These are phyloP conservation scores for Cenococcum geophilum DNA, from an alignment of 495 filamentous ascomycete genomes.

Conservation along the genomic window DNA sequence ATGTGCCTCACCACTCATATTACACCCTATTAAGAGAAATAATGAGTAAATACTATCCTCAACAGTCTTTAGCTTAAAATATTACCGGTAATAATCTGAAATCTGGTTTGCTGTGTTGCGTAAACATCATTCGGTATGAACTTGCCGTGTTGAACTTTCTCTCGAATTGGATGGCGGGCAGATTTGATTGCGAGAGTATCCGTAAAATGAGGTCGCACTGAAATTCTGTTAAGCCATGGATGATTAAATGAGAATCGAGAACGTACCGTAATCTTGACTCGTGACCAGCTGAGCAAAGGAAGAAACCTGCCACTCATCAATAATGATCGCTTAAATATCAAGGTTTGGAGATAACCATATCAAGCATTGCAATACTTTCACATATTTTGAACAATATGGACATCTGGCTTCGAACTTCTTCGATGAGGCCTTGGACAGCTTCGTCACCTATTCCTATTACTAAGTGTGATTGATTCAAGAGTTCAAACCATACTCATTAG, in stretches of 20 bases:
- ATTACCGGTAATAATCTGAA: constrained; percentile 73
- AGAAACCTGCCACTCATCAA: constrained; percentile 37
- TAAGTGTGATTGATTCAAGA: neutral
- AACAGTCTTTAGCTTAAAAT: neutral
- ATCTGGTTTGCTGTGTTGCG: constrained; percentile 66
- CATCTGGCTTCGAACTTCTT: constrained; percentile 59
- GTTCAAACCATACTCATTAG: constrained; percentile 52
- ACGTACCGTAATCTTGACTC: constrained; percentile 58
- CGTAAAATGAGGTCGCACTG: constrained; percentile 65
- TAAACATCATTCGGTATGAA: constrained; percentile 90
- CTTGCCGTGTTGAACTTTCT: constrained; percentile 58
- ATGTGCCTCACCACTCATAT: constrained; percentile 74
- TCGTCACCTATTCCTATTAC: constrained; percentile 43
- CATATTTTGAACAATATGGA: constrained; percentile 68
- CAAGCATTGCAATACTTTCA: constrained; percentile 81
- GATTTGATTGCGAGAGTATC: constrained; percentile 70
- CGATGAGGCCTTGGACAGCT: constrained; percentile 62
- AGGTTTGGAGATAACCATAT: constrained; percentile 56
- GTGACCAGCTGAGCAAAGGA: constrained; percentile 76
- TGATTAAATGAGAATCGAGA: neutral
- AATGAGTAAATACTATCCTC: neutral
- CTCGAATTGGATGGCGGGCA: constrained; percentile 78
- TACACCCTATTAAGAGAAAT: constrained; percentile 54
- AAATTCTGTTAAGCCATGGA: constrained; percentile 15
- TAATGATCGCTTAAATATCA: constrained; percentile 7